Base-by-base conservation (phyloP, 1,284 basidiomycete species). In the Laetiporus sulphureus region DNA sequence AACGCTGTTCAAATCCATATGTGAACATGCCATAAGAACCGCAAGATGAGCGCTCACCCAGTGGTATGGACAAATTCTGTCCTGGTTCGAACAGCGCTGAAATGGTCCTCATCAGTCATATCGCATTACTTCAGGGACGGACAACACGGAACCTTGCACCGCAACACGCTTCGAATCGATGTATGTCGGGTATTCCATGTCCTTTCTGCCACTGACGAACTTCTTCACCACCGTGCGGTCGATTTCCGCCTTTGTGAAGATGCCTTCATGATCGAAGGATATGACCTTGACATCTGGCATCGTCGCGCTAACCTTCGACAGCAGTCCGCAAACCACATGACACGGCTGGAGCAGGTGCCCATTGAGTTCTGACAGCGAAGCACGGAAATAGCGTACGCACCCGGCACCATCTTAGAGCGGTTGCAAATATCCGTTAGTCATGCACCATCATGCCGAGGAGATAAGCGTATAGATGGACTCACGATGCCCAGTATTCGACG, bases 401-500 rank as follows among this genome's bases (percentile, higher is more conserved):
- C 46, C 52, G 50, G 41, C 54, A 56, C 54, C 54, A 56, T 19
- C 54, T 56, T 47, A 20, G 21, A 37, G 19, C 18, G 24, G 43
- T 15, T 21, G 33, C 21, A 30, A 12, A 34, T 41, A 13, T 16
- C 16, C 38, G 32, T 13, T 24, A 20, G 32, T 36, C 31, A 42
- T 24, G 12, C 21, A 33, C 34, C 37, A 22, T 22, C 18, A 23
- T 21, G 19, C n/a, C 32, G 22, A 25, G 19, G 21, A 37, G 36
- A 40, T 41, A 45, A 27, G 38, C 21, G 22, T 20, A 20, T 25
- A 11, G 31, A 15, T 6, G 20, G 13, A 61, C 60, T 44, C 43
- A 62, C 60, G 60, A 53, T 39, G 60, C 59, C 60, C 60, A 62
- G 24, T 58, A 58, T 42, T 62, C 60, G 37, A 62, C 52, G 15